Evolutionary conservation across 2,329 filamentous ascomycete genomes (phyloP), one percentile per base, ranked within the genome.

Genomic region (Trichophyton verrucosum): DNA sequence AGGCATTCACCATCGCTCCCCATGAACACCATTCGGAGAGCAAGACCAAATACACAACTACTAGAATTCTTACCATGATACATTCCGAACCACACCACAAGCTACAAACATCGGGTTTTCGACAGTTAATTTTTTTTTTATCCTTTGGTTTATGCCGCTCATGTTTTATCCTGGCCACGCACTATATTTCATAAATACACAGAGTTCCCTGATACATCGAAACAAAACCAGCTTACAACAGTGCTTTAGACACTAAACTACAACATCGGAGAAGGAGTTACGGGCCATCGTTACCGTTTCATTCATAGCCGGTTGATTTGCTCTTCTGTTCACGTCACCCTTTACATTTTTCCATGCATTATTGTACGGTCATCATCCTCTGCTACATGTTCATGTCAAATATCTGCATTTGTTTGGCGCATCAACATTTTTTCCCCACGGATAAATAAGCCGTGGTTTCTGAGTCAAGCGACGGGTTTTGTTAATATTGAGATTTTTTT

Each of bases 341-440:
- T 3, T 30, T 11, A n/a, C 13, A 6, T 53, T 30, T n/a, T 15
- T 53, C 6, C 17, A 24, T 24, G 17, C 17, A 38, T 53, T n/a
- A n/a, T 38, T 13, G 33, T 38, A 11, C 11, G 11, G 11, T 36
- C 33, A 36, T 36, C 11, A 11, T 36, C 8, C 8, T 36, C 11
- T 38, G 33, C 33, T 38, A 38, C 33, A 11, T 38, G 33, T 38
- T 38, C 33, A 38, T 3, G 33, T 38, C 11, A 9, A 38, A 89
- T 88, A 58, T 90, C 89, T 36, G 89, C 91, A 20, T 95, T 95
- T 81, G 91, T 91, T 61, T 96, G 36, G 33, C 13, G 47, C 33
- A 38, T 38, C 11, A 38, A 1, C 33, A 38, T 38, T 38, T 11
- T 11, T 38, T 2, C 27, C 1, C 33, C 33, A 11, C 33, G 8